Base-by-base conservation (phyloP, 2,329 filamentous ascomycete genomes). In the Pyrenochaeta sp. region DNA sequence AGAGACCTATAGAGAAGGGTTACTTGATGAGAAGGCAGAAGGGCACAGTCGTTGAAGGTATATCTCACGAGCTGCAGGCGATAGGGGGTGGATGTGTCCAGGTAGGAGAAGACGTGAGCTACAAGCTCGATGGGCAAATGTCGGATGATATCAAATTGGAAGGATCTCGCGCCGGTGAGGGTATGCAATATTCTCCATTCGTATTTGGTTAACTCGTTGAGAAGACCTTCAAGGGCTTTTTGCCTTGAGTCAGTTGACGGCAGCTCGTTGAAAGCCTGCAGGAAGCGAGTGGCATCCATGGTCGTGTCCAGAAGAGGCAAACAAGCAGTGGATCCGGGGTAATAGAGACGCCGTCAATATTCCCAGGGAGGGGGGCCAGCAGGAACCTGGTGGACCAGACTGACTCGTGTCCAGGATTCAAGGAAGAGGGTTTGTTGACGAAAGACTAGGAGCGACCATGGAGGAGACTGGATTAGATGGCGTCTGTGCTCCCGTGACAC, bases 111-210 rank as follows among this genome's bases (percentile, higher is more conserved):
- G 11, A 74, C 40, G 4, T 62, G 47, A 14, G 64, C 56, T 5
- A 71, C 55, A 6, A 76, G 53, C 55, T 76, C 73, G 10, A 68
- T 11, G 4, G 73, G 73, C 23, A 75, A 48, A 1, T 24, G 44
- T n/a, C 54, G 60, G 21, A 75, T 39, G 22, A 72, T 63, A 46
- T 75, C 72, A 32, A 41, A 47, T 8, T 58, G 50, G 46, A 71
- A 71, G 24, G 55, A 35, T 27, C 48, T 62, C 18, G 43, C 32
- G 27, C 43, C 41, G 38, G 57, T 56, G 7, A 49, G 26, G 21
- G 43, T 35, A 7, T 58, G 48, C 18, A 68, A 36, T 6, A 43
- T 34, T 23, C 67, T 53, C 64, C 63, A 69, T 48, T 72, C 68
- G 48, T 63, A 50, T 1, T 61, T 53, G 9, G 54, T 63, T 20